These are phyloP conservation scores for Saccharomyces hybrid DNA, from an alignment of 1,139 yeast species.

Conservation along the genomic window DNA sequence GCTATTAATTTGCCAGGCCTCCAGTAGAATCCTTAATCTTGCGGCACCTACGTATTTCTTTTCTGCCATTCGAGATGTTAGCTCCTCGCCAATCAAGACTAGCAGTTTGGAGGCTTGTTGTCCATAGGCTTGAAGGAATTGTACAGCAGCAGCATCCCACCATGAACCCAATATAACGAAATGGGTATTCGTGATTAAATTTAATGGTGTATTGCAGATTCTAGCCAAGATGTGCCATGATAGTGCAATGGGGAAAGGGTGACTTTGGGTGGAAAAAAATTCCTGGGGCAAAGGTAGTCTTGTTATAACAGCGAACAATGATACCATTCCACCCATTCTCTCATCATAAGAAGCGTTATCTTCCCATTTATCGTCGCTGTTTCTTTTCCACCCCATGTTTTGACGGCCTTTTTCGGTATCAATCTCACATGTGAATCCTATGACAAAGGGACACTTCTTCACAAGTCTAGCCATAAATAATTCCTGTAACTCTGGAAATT, in stretches of 20 bases:
- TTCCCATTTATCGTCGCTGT: slow-evolving; percentile 64
- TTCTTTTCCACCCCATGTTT: slow-evolving; percentile 83
- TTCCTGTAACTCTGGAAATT: slow-evolving; percentile 60
- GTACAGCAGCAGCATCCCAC: slow-evolving; percentile 81
- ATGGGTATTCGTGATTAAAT: slow-evolving; percentile 56
- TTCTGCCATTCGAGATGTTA: slow-evolving; percentile 46
- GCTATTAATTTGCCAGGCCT: slow-evolving; percentile 56
- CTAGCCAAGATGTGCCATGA: no score
- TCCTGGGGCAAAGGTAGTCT: no score
- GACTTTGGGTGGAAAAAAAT: no score
- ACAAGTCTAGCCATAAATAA: slow-evolving; percentile 72
- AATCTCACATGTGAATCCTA: slow-evolving; percentile 68
- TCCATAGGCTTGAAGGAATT: slow-evolving; percentile 55
- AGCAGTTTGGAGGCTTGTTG: slow-evolving; percentile 70
- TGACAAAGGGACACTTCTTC: slow-evolving; percentile 82
- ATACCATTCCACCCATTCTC: no score
- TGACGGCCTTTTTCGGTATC: slow-evolving; percentile 78
- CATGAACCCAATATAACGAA: slow-evolving; percentile 68
- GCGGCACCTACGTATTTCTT: slow-evolving; percentile 68
- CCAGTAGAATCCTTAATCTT: slow-evolving; percentile 65
- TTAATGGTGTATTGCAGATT: no score
- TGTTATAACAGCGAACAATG: no score
- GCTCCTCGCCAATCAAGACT: slow-evolving; percentile 37
- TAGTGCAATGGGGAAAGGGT: no score
- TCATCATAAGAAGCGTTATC: slow-evolving; percentile 70